These are phyloP conservation scores for Neurospora hispaniola DNA, from an alignment of 495 filamentous ascomycete genomes.

Conservation along the genomic window DNA sequence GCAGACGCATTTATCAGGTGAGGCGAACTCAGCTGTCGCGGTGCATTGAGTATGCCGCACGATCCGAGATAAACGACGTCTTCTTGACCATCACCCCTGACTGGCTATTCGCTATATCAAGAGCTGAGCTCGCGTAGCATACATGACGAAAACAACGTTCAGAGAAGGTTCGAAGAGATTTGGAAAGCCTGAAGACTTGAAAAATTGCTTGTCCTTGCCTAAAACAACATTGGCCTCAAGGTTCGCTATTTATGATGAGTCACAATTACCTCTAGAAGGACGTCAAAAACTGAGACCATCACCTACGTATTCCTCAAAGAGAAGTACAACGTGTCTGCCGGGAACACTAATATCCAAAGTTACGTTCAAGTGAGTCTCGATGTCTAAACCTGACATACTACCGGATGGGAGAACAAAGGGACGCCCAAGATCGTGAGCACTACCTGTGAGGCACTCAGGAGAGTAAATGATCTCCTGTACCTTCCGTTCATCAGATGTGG, in stretches of 20 bases:
- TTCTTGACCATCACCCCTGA: not conserved
- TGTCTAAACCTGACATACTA: not conserved
- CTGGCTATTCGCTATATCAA: not conserved
- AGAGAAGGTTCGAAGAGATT: not conserved
- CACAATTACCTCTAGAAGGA: not conserved
- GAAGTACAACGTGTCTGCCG: not conserved
- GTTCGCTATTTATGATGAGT: not conserved
- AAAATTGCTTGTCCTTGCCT: not conserved
- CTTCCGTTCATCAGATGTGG: not conserved
- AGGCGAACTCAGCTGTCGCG: not conserved
- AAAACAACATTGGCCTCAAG: not conserved
- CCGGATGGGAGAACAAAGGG: not conserved
- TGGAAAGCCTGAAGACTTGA: too few relatives aligned
- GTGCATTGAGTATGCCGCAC: not conserved
- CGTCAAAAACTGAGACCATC: not conserved
- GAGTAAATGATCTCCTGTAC: not conserved
- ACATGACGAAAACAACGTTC: not conserved
- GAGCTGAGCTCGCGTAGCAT: not conserved
- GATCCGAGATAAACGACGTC: not conserved
- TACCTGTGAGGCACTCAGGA: not conserved
- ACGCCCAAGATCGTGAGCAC: not conserved
- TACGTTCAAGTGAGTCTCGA: not conserved
- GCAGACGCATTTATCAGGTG: too few relatives aligned
- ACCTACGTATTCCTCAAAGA: not conserved
- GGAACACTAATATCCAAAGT: not conserved